Base-by-base conservation (phyloP, 2,329 filamentous ascomycete genomes). In the Pseudogymnoascus sp. region DNA sequence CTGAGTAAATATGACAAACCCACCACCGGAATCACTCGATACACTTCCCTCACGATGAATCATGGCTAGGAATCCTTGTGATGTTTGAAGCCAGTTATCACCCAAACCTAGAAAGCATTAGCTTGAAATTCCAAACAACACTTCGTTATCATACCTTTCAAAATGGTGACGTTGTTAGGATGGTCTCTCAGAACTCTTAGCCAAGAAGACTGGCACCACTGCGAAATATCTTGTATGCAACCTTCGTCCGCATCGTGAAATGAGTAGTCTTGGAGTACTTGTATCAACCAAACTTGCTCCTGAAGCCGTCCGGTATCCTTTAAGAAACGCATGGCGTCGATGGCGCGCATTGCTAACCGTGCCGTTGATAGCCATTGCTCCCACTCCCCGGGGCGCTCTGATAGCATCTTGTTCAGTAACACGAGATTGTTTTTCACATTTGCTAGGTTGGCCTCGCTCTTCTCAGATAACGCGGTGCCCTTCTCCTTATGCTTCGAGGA, bases 161-260 rank as follows among this genome's bases (percentile, higher is more conserved):
- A 72, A 2, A 77, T 73, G 1, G 75, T 74, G 14, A 78, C 71
- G 65, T 79, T 77, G 1, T 77, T 72, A 10, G 79, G 75, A 60
- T 81, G 76, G 34, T 75, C 70, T 62, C 78, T 73, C 7, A 81
- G 71, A 10, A 83, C 69, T 34, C 72, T 70, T 28, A 83, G 71
- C 74, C 78, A 79, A 62, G 80, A 75, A 46, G 75, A 71, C 63
- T 82, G 73, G 65, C 80, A 82, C 78, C 80, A 83, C 11, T 78
- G 73, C 7, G 77, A 75, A 62, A 83, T 73, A 67, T 82, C 81
- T 40, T 66, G 66, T 11, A 82, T 73, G 28, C 72, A 73, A 25
- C 78, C 79, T 56, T 70, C 74, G 67, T 82, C 81, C 12, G 77
- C 71, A 63, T 83, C 80, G 46, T 76, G 73, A 67, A 78, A 82